Base-by-base conservation (phyloP, 805 yeast species). In the Kuraishia piskuri region DNA sequence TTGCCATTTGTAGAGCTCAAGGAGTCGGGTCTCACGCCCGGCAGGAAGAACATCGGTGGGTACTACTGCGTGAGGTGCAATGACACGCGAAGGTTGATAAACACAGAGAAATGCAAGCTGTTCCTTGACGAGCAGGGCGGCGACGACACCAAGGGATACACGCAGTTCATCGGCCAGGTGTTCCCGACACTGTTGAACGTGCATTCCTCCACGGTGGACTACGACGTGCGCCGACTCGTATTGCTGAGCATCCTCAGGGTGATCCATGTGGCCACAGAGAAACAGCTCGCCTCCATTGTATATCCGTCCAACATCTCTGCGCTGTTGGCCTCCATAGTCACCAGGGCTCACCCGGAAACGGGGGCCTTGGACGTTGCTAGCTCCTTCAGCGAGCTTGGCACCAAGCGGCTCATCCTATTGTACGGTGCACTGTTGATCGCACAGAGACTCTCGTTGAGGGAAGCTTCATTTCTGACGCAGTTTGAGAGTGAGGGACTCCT, bases 121-220 rank as follows among this genome's bases (percentile, higher is more conserved):
- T 73, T 66, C 51, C 3, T 12, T 12, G 49, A 47, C 26, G 31
- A 50, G 6, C 20, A 22, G 22, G 37, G 48, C 22, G 40, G n/a
- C 8, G 37, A 26, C 22, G 40, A 14, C 8, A 31, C 4, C 14
- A 8, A 12, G 22, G 22, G 50, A 21, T 61, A 66, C 31, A 54
- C 61, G 21, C 31, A 53, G 1, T 80, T 85, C 61, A 69, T 77
- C 6, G 68, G 68, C 48, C 71, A 73, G 8, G 62, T 83, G 3
- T 78, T 83, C 63, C 75, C 80, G 0, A 58, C 83, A 3, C 61
- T 89, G 52, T 65, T 86, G 10, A 82, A 79, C 56, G 76, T 88
- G 8, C 89, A 84, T 60, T 83, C 86, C 37, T 83, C 92, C 2
- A 77, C 92, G 0, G 84, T 87, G 62, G 89, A 87, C 55, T 80